phyloP scores from a whole-genome alignment of 805 yeast species.

The Starmerella davenportii region DNA sequence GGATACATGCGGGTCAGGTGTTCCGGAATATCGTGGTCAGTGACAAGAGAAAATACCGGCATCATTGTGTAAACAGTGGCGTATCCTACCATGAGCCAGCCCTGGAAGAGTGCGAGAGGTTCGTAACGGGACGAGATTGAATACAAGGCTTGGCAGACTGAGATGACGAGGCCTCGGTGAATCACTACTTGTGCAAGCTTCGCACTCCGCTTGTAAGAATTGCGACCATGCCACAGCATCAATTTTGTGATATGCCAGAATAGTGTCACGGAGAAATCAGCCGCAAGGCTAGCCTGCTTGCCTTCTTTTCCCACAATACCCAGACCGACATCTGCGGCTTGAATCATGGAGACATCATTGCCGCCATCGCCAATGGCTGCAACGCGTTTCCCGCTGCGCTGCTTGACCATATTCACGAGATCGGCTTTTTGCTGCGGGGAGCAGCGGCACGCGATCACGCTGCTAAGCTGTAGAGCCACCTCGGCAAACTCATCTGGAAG shows the following conservation, averaged over 20 bases:
- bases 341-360: conserved; percentile 97
- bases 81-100: conserved; percentile 96
- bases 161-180: conserved; percentile 85
- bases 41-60: conserved; percentile 84
- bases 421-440: conserved; percentile 98
- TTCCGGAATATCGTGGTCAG: conserved; percentile 82
- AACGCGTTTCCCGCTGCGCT: conserved; percentile 68
- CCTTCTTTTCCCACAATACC: conserved; percentile 99
- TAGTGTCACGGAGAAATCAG: conserved; percentile 86
- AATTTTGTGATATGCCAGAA: conserved; percentile 76
- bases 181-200: conserved; percentile 89
- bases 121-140: conserved; percentile 75
- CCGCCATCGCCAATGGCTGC: conserved; percentile 99
- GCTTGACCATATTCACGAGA: conserved; percentile 64
- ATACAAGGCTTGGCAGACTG: conserved; percentile 87
- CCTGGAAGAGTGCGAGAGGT: conserved; percentile 86
- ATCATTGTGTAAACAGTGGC: conserved; percentile 96
- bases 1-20: conserved; percentile 80
- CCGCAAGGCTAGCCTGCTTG: conserved; percentile 89
- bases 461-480: conserved; percentile 61
- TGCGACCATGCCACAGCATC: conserved; percentile 93
- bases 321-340: conserved; percentile 95
- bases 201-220: conserved; percentile 88
- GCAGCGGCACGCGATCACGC: conserved; percentile 96
- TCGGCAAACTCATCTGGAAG: conserved; percentile 47